Percentiles rank a stretch among this genome's conserved stretches.
Evolutionary conservation across 2,329 filamentous ascomycete species (phyloP).

Genomic region (Penicillium sp.): DNA sequence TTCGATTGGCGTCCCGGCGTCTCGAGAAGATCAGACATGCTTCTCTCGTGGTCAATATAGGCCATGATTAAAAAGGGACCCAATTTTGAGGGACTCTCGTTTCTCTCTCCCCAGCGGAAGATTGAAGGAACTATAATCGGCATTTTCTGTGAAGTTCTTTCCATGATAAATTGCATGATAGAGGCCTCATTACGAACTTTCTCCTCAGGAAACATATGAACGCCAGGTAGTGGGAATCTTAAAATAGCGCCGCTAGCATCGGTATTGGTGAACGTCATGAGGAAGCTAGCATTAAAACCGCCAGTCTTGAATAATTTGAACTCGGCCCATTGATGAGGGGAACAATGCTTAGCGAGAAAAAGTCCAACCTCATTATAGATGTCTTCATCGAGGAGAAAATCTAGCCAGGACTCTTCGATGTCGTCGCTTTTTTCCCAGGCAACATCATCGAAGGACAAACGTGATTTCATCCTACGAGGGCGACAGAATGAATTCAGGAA

Average conservation of each 20-base stretch:
- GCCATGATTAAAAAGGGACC: slow-evolving; percentile 41
- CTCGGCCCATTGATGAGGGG: background rate
- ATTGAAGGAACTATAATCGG: slow-evolving; percentile 20
- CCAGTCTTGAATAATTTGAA: slow-evolving; percentile 1
- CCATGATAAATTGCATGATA: slow-evolving; percentile 16
- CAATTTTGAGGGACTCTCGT: slow-evolving; percentile 20
- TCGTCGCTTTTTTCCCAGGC: slow-evolving; percentile 10
- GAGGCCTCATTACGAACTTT: slow-evolving; percentile 33
- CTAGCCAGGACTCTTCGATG: slow-evolving; percentile 6
- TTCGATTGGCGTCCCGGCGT: slow-evolving; percentile 9
- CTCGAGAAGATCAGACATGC: slow-evolving; percentile 17
- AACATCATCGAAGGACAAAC: slow-evolving; percentile 6
- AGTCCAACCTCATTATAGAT: slow-evolving; percentile 4
- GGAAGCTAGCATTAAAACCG: slow-evolving; percentile 21
- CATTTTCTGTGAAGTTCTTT: slow-evolving; percentile 10
- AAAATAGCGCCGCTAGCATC: slow-evolving; percentile 16
- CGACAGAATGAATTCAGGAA: background rate
- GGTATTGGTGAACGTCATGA: slow-evolving; percentile 19
- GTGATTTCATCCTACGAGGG: background rate
- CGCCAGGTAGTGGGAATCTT: slow-evolving; percentile 19
- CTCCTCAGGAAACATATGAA: slow-evolving; percentile 29
- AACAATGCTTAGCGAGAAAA: background rate
- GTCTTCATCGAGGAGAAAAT: background rate
- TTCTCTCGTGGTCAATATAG: slow-evolving; percentile 21
- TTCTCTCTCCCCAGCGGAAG: slow-evolving; percentile 13